Evolutionary conservation across 2,329 filamentous ascomycete genomes (phyloP).

Genomic region (Ceratocystiopsis minuta): DNA sequence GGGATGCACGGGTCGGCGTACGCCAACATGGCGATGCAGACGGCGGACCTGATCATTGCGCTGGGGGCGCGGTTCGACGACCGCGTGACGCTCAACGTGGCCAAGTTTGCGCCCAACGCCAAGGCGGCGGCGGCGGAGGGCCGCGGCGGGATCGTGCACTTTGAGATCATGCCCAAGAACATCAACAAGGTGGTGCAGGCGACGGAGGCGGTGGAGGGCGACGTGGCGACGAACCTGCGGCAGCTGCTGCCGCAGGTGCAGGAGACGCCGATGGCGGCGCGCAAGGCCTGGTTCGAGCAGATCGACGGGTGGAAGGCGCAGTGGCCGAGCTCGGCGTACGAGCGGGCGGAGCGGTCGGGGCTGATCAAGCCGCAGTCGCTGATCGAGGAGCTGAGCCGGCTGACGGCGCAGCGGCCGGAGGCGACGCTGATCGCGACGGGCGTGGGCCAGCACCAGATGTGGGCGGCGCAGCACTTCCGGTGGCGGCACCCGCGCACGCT

Average conservation of each 20-base stretch:
- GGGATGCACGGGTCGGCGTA: constrained; percentile 97
- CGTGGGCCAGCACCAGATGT: constrained; percentile 98
- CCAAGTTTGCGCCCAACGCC: constrained; percentile 78
- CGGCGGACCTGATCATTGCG: constrained; percentile 88
- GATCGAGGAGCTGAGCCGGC: constrained; percentile 74
- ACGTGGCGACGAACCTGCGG: constrained; percentile 64
- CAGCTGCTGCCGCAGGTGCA: constrained; percentile 58
- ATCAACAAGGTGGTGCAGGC: constrained; percentile 99
- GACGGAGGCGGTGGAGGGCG: constrained; percentile 86
- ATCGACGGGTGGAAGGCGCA: constrained; percentile 82
- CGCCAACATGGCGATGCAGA: constrained; percentile 95
- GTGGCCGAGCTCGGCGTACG: constrained; percentile 71
- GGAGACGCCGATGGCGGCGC: constrained; percentile 32
- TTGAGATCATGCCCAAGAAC: constrained; percentile 98
- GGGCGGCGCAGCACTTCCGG: constrained; percentile 90
- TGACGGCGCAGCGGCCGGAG: constrained; percentile 65
- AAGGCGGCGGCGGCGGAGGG: constrained; percentile 69
- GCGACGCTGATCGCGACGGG: constrained; percentile 80
- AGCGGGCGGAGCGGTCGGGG: constrained; percentile 55
- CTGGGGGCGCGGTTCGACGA: constrained; percentile 91
- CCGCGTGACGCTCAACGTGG: constrained; percentile 66
- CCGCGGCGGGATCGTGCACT: constrained; percentile 88
- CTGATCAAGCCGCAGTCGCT: constrained; percentile 89
- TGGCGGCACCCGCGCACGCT: constrained; percentile 85
- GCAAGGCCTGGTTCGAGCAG: constrained; percentile 75